Evolutionary conservation across 352 stramenopile species (phyloP), one percentile per base, ranked within the genome.

Genomic region (Phytophthora pisi): DNA sequence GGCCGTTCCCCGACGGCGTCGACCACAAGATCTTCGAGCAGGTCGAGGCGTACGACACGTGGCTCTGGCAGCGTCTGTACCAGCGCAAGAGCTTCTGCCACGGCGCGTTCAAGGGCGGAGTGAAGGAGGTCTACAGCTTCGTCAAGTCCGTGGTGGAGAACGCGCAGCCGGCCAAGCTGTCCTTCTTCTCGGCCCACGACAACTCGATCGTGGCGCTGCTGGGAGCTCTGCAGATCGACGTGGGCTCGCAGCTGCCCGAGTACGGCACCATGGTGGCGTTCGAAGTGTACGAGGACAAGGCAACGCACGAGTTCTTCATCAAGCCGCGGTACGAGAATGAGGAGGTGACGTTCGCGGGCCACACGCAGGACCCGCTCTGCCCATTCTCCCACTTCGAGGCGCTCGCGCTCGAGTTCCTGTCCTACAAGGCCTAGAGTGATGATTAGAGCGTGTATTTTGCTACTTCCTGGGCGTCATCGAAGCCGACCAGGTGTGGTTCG

Each of bases 151-250:
- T 91, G 43, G 74, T 90, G 20, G 45, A 62, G 16, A 72, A 65
- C 9, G 51, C 78, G 23, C 61, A 78, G 36, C 49, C 55, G 36
- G 70, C 76, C 30, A 88, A 87, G 50, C 60, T 95, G n/a, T 78
- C 86, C 28, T 90, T 95, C 70, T 93, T 93, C 71, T 95, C 88
- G 18, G 86, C 86, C 1, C 88, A 95, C 56, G 85, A 95, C 72
- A 93, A 93, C 66, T 92, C 88, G 43, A 90, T 95, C 70, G 83
- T 95, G 13, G 85, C 84, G 23, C 77, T 93, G 59, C 56, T 92
- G 64, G 80, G 79, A 24, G 84, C 86, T 46, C 60, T 95, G 28
- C 77, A 90, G 62, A 74, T 95, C 18, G 68, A 93, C 5, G 80
- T 91, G 43, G 79, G 79, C 5, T 65, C 60, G 5, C 68, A 81